Conservation (phyloP, 75 land plant species). For the Sequoiadendron giganteum region DNA sequence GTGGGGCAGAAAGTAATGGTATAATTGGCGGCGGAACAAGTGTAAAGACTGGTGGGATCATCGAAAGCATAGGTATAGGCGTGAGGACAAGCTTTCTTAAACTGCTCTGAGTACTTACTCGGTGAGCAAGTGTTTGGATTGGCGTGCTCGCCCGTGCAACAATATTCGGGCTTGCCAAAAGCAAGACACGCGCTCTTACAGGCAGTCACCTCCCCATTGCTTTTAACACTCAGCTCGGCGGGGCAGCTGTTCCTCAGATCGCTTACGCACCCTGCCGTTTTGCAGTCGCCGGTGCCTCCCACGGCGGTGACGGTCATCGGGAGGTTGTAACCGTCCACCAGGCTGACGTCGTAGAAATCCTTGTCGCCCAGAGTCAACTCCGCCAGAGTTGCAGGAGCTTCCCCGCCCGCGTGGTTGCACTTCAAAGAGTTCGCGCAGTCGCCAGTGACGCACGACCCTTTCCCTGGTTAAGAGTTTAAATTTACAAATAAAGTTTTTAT, state of each 20-base stretch:
- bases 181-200: conserved; percentile 90
- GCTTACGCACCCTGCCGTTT: conserved; percentile 50
- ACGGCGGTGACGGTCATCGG: conserved; percentile 5
- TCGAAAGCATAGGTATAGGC: conserved; percentile 89
- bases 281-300: conserved; percentile 3
- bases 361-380: conserved; percentile 15
- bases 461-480: conserved; percentile 5
- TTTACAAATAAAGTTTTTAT: too few species aligned
- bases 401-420: conserved; percentile 28
- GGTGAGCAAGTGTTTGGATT: conserved; percentile 50
- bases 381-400: conserved; percentile 25
- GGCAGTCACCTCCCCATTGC: conserved; percentile 51
- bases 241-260: conserved; percentile 6
- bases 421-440: conserved; percentile 33
- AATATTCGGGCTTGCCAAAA: conserved; percentile 52
- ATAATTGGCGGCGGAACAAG: conserved; percentile 56
- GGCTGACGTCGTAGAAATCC: conserved; percentile 18
- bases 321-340: conserved; percentile 15
- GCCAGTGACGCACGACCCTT: conserved; percentile 42
- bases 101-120: conserved; percentile 41
- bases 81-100: conserved; percentile 68
- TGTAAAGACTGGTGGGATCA: conserved; percentile 64
- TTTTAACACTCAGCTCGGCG: not conserved
- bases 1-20: conserved; percentile 43
- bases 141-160: conserved; percentile 55